Evolutionary conservation across 2,329 filamentous ascomycete genomes (phyloP).

Genomic region (Fusarium sp.): DNA sequence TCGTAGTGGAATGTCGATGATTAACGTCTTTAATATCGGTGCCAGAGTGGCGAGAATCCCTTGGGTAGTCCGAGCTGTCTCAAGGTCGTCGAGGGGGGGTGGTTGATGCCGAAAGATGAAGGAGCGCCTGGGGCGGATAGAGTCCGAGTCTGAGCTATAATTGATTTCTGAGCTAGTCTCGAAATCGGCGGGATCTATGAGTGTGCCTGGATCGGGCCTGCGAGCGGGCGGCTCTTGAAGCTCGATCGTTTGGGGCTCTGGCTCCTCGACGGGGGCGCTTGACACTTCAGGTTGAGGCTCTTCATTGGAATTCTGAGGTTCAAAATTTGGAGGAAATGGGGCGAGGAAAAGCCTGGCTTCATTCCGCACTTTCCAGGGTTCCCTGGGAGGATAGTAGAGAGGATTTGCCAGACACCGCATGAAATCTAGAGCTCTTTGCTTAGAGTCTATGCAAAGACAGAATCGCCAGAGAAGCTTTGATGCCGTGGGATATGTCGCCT

Average conservation of each 20-base stretch:
- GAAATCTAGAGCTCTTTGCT: neutral
- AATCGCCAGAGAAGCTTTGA: conserved; percentile 14
- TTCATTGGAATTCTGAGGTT: neutral
- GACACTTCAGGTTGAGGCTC: neutral
- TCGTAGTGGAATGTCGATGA: conserved; percentile 41
- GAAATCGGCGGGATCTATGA: neutral
- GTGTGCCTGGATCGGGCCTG: neutral
- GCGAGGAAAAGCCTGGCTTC: conserved; percentile 5
- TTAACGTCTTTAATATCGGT: conserved; percentile 11
- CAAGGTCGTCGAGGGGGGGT: conserved; percentile 9
- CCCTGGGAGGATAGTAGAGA: neutral
- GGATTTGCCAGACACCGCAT: neutral
- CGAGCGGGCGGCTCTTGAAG: neutral
- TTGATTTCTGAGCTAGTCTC: neutral
- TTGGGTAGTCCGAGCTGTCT: neutral
- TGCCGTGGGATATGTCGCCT: neutral
- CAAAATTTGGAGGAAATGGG: neutral
- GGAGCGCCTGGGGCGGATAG: too few species aligned
- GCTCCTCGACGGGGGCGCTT: neutral
- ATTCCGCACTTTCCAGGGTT: neutral
- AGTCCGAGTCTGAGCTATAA: neutral
- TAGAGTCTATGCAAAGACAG: conserved; percentile 26
- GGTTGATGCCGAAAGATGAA: neutral
- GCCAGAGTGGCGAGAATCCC: conserved; percentile 22
- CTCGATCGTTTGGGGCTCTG: neutral